phyloP scores from a whole-genome alignment of 1,139 yeast species.

The Saccharomyces hybrid region DNA sequence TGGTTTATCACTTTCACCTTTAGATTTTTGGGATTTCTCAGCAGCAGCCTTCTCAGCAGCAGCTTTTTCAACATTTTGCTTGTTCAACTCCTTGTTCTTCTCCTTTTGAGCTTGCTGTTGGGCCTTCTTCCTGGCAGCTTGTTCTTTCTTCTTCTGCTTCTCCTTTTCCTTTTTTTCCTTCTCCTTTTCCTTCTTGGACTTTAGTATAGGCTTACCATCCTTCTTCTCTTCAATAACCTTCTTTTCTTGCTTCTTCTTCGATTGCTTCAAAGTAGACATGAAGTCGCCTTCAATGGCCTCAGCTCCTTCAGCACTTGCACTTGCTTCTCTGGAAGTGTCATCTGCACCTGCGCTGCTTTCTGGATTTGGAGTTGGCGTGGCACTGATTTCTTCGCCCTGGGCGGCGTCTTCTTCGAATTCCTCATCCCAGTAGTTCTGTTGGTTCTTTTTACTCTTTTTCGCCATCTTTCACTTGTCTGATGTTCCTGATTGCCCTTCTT shows the following conservation, averaged over 20 bases:
- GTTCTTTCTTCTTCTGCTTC: constrained; percentile 87
- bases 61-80: constrained; percentile 38
- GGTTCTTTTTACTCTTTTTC: constrained; percentile 43
- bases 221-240: constrained; percentile 40
- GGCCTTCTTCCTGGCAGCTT: constrained; percentile 81
- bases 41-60: constrained; percentile 32
- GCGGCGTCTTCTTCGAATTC: constrained; percentile 54
- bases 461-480: constrained; percentile 34
- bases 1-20: constrained; percentile 24
- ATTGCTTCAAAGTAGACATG: constrained; percentile 71
- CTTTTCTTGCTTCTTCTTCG: constrained; percentile 68
- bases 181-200: constrained; percentile 95
- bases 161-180: constrained; percentile 95
- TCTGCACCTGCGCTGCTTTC: constrained; percentile 21
- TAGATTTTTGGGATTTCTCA: constrained; percentile 30
- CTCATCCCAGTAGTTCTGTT: constrained; percentile 73
- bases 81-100: constrained; percentile 44
- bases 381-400: constrained; percentile 50
- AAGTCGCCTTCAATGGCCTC: constrained; percentile 47
- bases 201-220: constrained; percentile 57
- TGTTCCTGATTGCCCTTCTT: constrained; percentile 45
- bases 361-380: constrained; percentile 13
- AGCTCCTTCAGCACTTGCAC: constrained; percentile 17
- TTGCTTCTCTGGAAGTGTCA: constrained; percentile 38
- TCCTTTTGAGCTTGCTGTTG: constrained; percentile 58